Evolutionary conservation across 163 green algal genomes (phyloP).

Genomic region (Coccomyxa subellipsoidea): DNA sequence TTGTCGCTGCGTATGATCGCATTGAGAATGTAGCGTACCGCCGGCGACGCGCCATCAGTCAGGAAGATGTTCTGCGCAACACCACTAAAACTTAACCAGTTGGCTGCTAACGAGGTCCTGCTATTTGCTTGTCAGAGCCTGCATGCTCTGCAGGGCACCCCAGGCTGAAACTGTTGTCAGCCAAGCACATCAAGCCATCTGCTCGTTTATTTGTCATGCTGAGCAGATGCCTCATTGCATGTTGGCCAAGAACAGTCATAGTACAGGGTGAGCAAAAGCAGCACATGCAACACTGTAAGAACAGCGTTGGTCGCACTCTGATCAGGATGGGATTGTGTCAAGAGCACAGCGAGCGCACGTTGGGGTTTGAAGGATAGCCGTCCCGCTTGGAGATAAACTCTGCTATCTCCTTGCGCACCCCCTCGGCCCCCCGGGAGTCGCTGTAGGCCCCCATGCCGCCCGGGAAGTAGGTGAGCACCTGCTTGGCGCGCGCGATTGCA

Average conservation of each 20-base stretch:
- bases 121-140: too few species aligned
- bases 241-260: too few species aligned
- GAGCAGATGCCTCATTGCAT: too few species aligned
- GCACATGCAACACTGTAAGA: too few species aligned
- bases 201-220: too few species aligned
- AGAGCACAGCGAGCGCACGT: background rate
- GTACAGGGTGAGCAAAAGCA: too few species aligned
- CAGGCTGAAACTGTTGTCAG: too few species aligned
- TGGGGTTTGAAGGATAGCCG: conserved; percentile 49
- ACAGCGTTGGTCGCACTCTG: too few species aligned
- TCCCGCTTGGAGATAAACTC: conserved; percentile 81
- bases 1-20: conserved; percentile 63
- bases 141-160: too few species aligned
- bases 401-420: conserved; percentile 80
- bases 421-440: conserved; percentile 43
- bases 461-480: conserved; percentile 37
- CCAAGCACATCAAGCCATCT: too few species aligned
- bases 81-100: conserved; percentile 34
- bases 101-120: too few species aligned
- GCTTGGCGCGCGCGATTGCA: conserved; percentile 58
- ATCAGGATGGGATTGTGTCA: conserved; percentile 8
- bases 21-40: conserved; percentile 64
- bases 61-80: conserved; percentile 72
- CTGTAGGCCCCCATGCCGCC: conserved; percentile 14
- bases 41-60: conserved; percentile 75